phyloP scores from a whole-genome alignment of 1,284 basidiomycete genomes.

The Laetiporus sulphureus region DNA sequence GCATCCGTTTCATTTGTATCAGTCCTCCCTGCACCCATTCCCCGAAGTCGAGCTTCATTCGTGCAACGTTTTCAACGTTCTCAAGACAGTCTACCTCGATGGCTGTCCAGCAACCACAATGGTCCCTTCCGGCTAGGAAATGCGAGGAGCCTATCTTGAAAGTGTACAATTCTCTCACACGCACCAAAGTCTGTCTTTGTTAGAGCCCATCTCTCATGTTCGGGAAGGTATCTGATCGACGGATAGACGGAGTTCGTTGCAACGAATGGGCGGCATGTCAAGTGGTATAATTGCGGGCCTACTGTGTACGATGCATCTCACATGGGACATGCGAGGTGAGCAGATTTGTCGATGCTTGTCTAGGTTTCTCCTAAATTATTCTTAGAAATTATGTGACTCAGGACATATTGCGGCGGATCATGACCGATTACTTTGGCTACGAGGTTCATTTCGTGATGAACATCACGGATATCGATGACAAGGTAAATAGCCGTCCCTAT shows the following conservation, averaged over 20 bases:
- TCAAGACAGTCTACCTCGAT: constrained; percentile 18
- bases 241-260: constrained; percentile 79
- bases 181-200: constrained; percentile 64
- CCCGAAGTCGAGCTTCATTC: too few relatives aligned
- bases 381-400: constrained; percentile 93
- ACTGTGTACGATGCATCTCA: constrained; percentile 98
- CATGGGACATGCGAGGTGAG: constrained; percentile 96
- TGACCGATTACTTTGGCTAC: constrained; percentile 96
- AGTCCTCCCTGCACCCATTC: too few relatives aligned
- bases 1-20: too few relatives aligned
- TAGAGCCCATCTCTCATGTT: constrained; percentile 6
- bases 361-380: background rate
- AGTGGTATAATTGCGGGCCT: constrained; percentile 99
- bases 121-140: constrained; percentile 45
- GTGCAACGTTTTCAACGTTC: too few relatives aligned
- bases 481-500: constrained; percentile 57
- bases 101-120: constrained; percentile 43
- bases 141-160: constrained; percentile 63
- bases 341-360: background rate
- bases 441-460: constrained; percentile 99
- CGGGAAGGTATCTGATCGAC: constrained; percentile 7
- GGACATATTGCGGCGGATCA: constrained; percentile 89
- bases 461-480: constrained; percentile 99
- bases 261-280: constrained; percentile 76
- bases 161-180: constrained; percentile 93